These are phyloP conservation scores for Cunninghamia lanceolata DNA, from an alignment of 75 land plant species.

Conservation along the genomic window DNA sequence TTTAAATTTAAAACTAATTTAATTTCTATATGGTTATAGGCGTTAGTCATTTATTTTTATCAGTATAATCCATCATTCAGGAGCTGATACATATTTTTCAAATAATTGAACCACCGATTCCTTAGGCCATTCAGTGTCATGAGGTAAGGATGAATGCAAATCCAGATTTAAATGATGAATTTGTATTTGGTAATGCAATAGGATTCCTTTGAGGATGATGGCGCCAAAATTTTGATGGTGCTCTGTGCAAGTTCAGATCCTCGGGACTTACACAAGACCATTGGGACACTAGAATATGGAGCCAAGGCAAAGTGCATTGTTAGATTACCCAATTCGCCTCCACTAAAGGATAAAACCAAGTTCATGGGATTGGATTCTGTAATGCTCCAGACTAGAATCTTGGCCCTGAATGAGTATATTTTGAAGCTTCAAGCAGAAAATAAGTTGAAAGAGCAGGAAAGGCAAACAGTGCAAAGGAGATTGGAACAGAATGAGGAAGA, in stretches of 20 bases:
- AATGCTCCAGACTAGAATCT: conserved; percentile 67
- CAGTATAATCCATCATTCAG: conserved; percentile 11
- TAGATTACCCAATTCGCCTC: conserved; percentile 55
- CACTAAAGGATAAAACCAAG: conserved; percentile 28
- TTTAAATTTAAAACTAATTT: neutral
- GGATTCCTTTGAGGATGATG: conserved; percentile 94
- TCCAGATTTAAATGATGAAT: conserved; percentile 4
- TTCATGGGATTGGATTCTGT: conserved; percentile 30
- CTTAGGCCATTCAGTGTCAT: conserved; percentile 20
- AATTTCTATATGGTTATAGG: neutral
- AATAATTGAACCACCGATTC: conserved; percentile 27
- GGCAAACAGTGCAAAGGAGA: conserved; percentile 45
- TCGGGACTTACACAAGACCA: conserved; percentile 81
- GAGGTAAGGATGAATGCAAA: neutral
- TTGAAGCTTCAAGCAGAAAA: conserved; percentile 71
- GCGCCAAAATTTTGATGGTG: conserved; percentile 82
- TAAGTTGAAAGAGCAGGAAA: conserved; percentile 61
- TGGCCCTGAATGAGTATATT: conserved; percentile 81
- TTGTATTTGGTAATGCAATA: conserved; percentile 13
- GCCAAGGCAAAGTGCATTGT: conserved; percentile 96
- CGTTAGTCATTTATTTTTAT: neutral
- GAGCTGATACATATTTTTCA: conserved; percentile 27
- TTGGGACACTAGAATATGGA: conserved; percentile 83
- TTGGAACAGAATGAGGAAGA: conserved; percentile 69
- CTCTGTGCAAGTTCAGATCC: conserved; percentile 90